Evolutionary conservation across 257 asterid species (phyloP), one percentile per base, ranked within the genome.

Genomic region (Thymus mandschuricus): DNA sequence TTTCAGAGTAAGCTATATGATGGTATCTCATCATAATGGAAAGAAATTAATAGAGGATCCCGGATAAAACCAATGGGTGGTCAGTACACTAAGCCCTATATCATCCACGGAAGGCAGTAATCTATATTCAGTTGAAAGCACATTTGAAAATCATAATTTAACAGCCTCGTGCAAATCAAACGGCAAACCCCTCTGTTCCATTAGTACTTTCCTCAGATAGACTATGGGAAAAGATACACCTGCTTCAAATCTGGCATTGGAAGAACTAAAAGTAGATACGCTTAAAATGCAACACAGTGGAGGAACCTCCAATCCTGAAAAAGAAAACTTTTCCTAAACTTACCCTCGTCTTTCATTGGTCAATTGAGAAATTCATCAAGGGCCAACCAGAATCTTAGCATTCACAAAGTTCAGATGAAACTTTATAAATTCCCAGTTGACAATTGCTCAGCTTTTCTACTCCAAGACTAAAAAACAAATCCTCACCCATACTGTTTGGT

Each of bases 1-100:
- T 55, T 63, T 29, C 40, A 41, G 41, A 45, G 44, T 10, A 58
- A n/a, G 60, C 69, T 59, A 59, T 56, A 30, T 6, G 50, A 74
- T 40, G 27, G 69, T 35, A 60, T n/a, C 50, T 71, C 64, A 12
- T 64, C 8, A 52, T 10, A 71, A 15, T 28, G 21, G 3, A 31
- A 57, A 49, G 3, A 70, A 21, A 21, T 34, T 35, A 52, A 51
- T 33, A 41, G 38, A 52, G 27, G 40, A 2, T 31, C 11, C 51
- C 5, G 10, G 1, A 48, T 48, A 3, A 48, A 48, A 48, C 12
- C 5, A 35, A 51, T 29, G 10, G 33, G 61, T 38, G 61, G 5
- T 45, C 27, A 31, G 34, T 29, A 68, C 13, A n/a, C 30, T 27
- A 52, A 52, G 11, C 40, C 33, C 9, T 49, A 38, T 27, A 56